phyloP scores from a whole-genome alignment of 225 moss, liverwort and hornwort genomes.

The Polytrichum formosum region DNA sequence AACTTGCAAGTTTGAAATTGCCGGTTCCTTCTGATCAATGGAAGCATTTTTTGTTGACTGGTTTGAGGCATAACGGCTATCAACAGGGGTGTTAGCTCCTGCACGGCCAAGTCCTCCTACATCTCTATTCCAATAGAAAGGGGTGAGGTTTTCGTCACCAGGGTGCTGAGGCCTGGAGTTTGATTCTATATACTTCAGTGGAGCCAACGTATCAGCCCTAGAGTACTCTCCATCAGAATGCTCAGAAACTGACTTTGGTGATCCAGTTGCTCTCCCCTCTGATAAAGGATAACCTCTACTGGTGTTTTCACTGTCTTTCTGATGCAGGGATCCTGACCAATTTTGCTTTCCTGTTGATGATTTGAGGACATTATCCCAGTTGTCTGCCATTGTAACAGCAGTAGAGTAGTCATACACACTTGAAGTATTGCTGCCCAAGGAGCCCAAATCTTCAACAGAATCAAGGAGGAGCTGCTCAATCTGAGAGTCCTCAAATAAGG shows the following conservation, averaged over 20 bases:
- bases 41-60: background rate
- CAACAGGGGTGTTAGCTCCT: conserved; percentile 12
- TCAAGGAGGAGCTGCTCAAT: conserved; percentile 9
- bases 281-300: background rate
- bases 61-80: conserved; percentile 1
- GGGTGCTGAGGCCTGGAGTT: background rate
- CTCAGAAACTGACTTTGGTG: conserved; percentile 9
- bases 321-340: background rate
- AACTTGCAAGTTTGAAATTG: background rate
- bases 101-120: conserved; percentile 12
- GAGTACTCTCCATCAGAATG: conserved; percentile 11
- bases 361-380: conserved; percentile 9
- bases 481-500: conserved; percentile 10
- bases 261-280: background rate
- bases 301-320: background rate
- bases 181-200: background rate
- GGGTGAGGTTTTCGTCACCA: background rate
- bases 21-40: background rate
- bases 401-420: conserved; percentile 5
- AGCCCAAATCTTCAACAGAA: conserved; percentile 7
- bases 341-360: background rate
- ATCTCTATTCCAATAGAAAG: conserved; percentile 14
- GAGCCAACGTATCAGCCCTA: conserved; percentile 3
- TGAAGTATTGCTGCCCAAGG: conserved; percentile 9
- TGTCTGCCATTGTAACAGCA: conserved; percentile 5